Conservation (phyloP, 352 stramenopile species). For the Phytophthora tentaculata region DNA sequence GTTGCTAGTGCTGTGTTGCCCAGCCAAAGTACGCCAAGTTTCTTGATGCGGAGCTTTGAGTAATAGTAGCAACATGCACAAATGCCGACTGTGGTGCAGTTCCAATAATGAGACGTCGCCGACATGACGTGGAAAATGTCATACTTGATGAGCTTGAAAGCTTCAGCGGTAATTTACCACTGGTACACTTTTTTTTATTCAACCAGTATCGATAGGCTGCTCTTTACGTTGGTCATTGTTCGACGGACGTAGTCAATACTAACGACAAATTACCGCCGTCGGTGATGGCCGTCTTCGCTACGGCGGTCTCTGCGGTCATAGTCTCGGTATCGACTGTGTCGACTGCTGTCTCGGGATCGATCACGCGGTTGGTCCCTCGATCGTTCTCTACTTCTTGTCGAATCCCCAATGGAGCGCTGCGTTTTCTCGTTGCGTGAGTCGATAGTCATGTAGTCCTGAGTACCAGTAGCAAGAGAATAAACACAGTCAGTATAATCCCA, state of each 20-base stretch:
- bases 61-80: neutral
- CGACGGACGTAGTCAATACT: neutral
- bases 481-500: conserved; percentile 2
- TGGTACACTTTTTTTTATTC: too few relatives aligned
- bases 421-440: conserved; percentile 50
- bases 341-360: conserved; percentile 13
- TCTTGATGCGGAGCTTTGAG: neutral
- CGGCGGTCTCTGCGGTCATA: conserved; percentile 15
- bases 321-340: conserved; percentile 17
- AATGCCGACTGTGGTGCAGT: neutral
- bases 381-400: conserved; percentile 16
- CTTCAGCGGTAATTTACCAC: conserved; percentile 3
- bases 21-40: conserved; percentile 7
- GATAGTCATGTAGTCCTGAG: conserved; percentile 77
- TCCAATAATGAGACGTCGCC: conserved; percentile 23
- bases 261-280: conserved; percentile 16
- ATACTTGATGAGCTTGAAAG: conserved; percentile 20
- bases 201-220: too few relatives aligned
- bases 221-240: neutral
- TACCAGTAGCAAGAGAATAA: neutral
- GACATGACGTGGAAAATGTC: conserved; percentile 6
- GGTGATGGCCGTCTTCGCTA: conserved; percentile 15
- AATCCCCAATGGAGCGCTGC: conserved; percentile 15
- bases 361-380: conserved; percentile 15
- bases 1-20: conserved; percentile 4